These are phyloP conservation scores for Dactylellina leptospora DNA, from an alignment of 2,329 filamentous ascomycete genomes.

Conservation along the genomic window DNA sequence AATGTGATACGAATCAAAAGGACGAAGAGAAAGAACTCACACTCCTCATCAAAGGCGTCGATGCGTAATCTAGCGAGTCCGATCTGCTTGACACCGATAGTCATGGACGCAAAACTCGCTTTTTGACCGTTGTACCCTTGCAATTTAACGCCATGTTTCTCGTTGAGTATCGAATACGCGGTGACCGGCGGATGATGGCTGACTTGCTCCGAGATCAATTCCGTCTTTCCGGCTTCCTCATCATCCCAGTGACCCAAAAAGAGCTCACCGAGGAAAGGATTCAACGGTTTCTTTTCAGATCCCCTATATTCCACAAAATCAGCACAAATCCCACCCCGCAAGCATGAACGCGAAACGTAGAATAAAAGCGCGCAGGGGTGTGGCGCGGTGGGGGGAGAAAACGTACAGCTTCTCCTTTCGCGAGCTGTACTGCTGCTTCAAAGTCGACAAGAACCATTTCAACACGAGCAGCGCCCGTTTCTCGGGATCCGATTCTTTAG, in stretches of 20 bases:
- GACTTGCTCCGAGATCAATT: constrained; percentile 92
- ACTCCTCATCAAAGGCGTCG: constrained; percentile 65
- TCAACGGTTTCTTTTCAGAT: constrained; percentile 92
- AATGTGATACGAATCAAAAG: neutral
- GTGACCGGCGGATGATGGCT: constrained; percentile 94
- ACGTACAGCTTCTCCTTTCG: constrained; percentile 57
- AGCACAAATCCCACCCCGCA: too few species aligned
- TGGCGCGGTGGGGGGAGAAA: neutral
- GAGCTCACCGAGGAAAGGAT: constrained; percentile 93
- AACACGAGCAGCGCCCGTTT: constrained; percentile 87
- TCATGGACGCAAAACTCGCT: constrained; percentile 83
- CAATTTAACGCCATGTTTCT: constrained; percentile 79
- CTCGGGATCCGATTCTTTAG: constrained; percentile 78
- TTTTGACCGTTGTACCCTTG: constrained; percentile 96
- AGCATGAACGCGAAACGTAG: too few species aligned
- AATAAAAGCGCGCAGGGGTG: too few species aligned
- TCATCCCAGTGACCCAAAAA: constrained; percentile 93
- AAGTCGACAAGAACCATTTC: constrained; percentile 92
- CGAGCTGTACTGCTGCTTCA: constrained; percentile 80
- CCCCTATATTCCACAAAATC: constrained; percentile 32
- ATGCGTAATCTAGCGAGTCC: constrained; percentile 76
- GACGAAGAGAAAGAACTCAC: constrained; percentile 22
- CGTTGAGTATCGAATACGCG: constrained; percentile 90
- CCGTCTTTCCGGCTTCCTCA: constrained; percentile 75
- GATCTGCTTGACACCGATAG: constrained; percentile 93